These are phyloP conservation scores for Talaromyces sp. DNA, from an alignment of 2,329 filamentous ascomycete species.

Conservation along the genomic window DNA sequence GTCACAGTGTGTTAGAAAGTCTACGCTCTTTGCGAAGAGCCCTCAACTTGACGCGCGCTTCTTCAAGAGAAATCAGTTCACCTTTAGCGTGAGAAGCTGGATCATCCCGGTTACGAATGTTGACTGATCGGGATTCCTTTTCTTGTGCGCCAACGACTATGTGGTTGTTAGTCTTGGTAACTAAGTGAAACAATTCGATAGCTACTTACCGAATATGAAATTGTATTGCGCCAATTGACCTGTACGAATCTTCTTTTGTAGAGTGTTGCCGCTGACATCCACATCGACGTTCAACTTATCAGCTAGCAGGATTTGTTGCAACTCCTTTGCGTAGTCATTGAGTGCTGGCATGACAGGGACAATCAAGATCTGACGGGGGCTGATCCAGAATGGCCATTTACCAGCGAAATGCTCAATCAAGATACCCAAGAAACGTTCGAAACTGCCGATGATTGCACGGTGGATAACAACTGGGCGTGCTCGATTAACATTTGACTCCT, in stretches of 20 bases:
- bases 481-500: conserved; percentile 39
- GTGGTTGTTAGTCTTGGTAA: conserved; percentile 19
- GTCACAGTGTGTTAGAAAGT: conserved; percentile 40
- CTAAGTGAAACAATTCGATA: not conserved
- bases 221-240: conserved; percentile 51
- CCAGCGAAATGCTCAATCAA: conserved; percentile 51
- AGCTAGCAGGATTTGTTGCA: conserved; percentile 43
- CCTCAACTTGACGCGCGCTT: conserved; percentile 54
- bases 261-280: conserved; percentile 49
- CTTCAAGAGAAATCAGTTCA: conserved; percentile 59
- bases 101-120: conserved; percentile 64
- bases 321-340: conserved; percentile 49
- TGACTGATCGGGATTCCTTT: conserved; percentile 57
- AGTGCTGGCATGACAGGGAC: conserved; percentile 50
- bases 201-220: conserved; percentile 48
- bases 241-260: conserved; percentile 52
- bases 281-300: conserved; percentile 49
- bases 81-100: conserved; percentile 61
- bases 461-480: conserved; percentile 53
- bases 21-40: conserved; percentile 46
- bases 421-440: conserved; percentile 52
- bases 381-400: conserved; percentile 54
- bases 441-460: conserved; percentile 50
- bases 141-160: conserved; percentile 62
- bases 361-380: conserved; percentile 50